phyloP scores from a whole-genome alignment of 2,329 filamentous ascomycete genomes.

The Diplodia mutila region DNA sequence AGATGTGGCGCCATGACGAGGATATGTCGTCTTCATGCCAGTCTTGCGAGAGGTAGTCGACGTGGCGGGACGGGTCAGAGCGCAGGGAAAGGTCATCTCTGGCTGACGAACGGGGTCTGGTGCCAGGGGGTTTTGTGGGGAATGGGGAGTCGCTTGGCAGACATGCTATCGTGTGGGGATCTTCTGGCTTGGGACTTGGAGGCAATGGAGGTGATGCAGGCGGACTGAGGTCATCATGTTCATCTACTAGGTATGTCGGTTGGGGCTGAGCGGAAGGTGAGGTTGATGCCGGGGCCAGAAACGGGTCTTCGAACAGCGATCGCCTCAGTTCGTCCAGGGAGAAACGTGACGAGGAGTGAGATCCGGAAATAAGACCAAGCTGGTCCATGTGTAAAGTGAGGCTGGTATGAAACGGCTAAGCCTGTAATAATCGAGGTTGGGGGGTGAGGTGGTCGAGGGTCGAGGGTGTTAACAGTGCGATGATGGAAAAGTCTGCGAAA shows the following conservation, averaged over 20 bases:
- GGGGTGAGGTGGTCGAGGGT: no score
- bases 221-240: neutral
- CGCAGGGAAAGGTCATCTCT: slow-evolving; percentile 80
- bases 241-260: neutral
- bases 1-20: slow-evolving; percentile 94
- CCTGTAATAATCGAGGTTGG: no score
- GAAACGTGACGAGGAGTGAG: no score
- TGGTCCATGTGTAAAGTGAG: no score
- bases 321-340: no score
- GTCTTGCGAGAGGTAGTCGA: slow-evolving; percentile 95
- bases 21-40: slow-evolving; percentile 97
- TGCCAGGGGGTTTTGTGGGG: slow-evolving; percentile 51
- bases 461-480: no score
- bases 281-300: neutral
- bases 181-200: neutral
- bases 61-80: slow-evolving; percentile 78
- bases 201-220: neutral
- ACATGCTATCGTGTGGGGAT: slow-evolving; percentile 48
- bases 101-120: slow-evolving; percentile 60
- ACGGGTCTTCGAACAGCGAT: no score
- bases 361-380: no score
- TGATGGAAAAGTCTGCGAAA: no score
- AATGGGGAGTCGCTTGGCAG: slow-evolving; percentile 55
- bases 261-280: neutral
- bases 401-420: no score